A percentile compares a stretch with the other conserved stretches of the same genome.
These are phyloP conservation scores for Nidularia pulvinata DNA, from an alignment of 768 basidiomycete species.

Conservation along the genomic window DNA sequence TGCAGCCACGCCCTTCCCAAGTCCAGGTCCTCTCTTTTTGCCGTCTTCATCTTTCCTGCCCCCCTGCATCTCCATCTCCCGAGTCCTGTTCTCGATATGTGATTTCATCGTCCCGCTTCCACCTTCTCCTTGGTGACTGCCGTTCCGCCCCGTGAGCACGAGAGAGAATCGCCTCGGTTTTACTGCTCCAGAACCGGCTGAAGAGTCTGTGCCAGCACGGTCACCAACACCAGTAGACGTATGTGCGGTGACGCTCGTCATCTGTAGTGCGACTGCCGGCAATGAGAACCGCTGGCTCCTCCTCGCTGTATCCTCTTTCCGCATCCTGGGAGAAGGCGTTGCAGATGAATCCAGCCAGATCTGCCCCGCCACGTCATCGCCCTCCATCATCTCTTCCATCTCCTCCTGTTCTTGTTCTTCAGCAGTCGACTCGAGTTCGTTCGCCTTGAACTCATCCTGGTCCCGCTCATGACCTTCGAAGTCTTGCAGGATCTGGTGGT, in stretches of 20 bases:
- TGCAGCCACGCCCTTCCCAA: conserved; percentile 48
- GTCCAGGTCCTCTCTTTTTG: conserved; percentile 8
- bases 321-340: conserved; percentile 17
- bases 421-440: neutral
- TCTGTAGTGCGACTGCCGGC: conserved; percentile 77
- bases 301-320: conserved; percentile 61
- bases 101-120: too few relatives aligned
- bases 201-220: conserved; percentile 3
- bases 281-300: conserved; percentile 72
- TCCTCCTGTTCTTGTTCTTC: conserved; percentile 3
- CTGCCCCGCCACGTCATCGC: conserved; percentile 2
- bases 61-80: conserved; percentile 32
- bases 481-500: neutral
- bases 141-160: conserved; percentile 27
- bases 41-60: conserved; percentile 18
- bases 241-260: conserved; percentile 66
- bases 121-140: too few relatives aligned
- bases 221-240: conserved; percentile 27
- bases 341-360: conserved; percentile 13
- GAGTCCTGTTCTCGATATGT: too few relatives aligned
- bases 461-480: conserved; percentile 10
- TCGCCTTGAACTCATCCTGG: neutral
- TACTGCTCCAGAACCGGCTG: conserved; percentile 8
- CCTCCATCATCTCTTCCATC: conserved; percentile 12
- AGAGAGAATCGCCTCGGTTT: conserved; percentile 57